Conservation (phyloP, 2,329 filamentous ascomycete species). For the Fusarium odoratissimum region DNA sequence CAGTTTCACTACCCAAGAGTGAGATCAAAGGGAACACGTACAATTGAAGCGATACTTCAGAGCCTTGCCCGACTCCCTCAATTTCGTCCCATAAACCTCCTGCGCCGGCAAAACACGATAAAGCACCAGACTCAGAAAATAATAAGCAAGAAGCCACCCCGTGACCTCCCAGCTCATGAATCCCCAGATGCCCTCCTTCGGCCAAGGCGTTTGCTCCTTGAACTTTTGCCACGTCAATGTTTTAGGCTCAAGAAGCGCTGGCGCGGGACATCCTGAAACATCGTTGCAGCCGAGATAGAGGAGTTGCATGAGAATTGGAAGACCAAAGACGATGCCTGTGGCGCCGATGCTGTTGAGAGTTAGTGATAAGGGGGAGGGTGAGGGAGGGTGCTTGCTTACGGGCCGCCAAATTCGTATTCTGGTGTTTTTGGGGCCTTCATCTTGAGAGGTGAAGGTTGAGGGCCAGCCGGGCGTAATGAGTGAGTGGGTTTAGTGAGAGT, state of each 20-base stretch:
- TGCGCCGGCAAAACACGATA: slow-evolving; percentile 79
- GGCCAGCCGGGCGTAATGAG: neutral
- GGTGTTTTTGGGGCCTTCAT: slow-evolving; percentile 21
- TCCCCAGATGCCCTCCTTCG: slow-evolving; percentile 71
- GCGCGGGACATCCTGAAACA: slow-evolving; percentile 84
- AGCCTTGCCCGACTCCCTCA: slow-evolving; percentile 72
- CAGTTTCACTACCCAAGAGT: neutral
- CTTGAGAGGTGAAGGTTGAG: neutral
- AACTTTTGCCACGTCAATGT: slow-evolving; percentile 75
- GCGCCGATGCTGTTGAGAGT: slow-evolving; percentile 71
- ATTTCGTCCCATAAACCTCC: slow-evolving; percentile 73
- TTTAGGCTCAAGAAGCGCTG: slow-evolving; percentile 76
- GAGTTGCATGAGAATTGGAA: slow-evolving; percentile 79
- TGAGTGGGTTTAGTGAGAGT: neutral
- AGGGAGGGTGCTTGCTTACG: slow-evolving; percentile 36
- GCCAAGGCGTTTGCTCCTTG: slow-evolving; percentile 82
- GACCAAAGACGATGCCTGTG: slow-evolving; percentile 77
- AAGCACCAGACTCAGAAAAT: slow-evolving; percentile 76
- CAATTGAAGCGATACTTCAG: slow-evolving; percentile 84
- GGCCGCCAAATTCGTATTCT: slow-evolving; percentile 50
- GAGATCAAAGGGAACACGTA: slow-evolving; percentile 45
- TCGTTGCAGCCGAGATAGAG: slow-evolving; percentile 89
- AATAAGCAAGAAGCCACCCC: slow-evolving; percentile 78
- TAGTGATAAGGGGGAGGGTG: neutral
- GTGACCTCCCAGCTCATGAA: slow-evolving; percentile 75